Evolutionary conservation across 2,329 filamentous ascomycete species (phyloP).

Genomic region (Ceratocystis eucalypticola): DNA sequence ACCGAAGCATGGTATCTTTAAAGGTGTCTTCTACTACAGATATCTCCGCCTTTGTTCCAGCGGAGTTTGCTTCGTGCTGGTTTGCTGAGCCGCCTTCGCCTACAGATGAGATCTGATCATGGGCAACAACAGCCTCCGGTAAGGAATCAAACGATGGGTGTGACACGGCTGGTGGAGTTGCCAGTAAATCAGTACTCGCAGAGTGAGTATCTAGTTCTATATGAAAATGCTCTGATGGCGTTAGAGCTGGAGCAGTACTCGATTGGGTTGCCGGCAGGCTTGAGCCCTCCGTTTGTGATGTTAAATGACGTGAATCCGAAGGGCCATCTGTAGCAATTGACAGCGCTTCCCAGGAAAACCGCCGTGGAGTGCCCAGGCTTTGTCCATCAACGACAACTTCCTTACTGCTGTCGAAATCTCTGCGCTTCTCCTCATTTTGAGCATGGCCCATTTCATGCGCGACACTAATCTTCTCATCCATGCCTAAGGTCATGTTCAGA

Average conservation of each 20-base stretch:
- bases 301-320: not conserved
- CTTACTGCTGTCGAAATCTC: not conserved
- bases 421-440: not conserved
- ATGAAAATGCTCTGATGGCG: not conserved
- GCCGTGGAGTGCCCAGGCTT: not conserved
- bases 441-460: conserved; percentile 5
- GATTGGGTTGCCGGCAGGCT: not conserved
- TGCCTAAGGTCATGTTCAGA: not conserved
- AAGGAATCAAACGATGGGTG: not conserved
- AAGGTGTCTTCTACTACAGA: not conserved
- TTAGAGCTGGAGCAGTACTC: not conserved
- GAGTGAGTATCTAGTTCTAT: not conserved
- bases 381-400: not conserved
- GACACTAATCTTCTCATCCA: conserved; percentile 16
- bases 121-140: not conserved
- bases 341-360: conserved; percentile 16
- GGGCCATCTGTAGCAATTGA: not conserved
- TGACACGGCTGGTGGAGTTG: not conserved
- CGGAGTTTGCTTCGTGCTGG: not conserved
- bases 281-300: not conserved
- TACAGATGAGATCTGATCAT: not conserved
- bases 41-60: not conserved
- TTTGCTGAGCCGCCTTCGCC: not conserved
- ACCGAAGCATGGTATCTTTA: not conserved
- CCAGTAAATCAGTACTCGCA: not conserved